A percentile compares a stretch with the other conserved stretches of the same genome.
Conservation (phyloP, 345 rosid genomes). For the Eucalyptus victrix region DNA sequence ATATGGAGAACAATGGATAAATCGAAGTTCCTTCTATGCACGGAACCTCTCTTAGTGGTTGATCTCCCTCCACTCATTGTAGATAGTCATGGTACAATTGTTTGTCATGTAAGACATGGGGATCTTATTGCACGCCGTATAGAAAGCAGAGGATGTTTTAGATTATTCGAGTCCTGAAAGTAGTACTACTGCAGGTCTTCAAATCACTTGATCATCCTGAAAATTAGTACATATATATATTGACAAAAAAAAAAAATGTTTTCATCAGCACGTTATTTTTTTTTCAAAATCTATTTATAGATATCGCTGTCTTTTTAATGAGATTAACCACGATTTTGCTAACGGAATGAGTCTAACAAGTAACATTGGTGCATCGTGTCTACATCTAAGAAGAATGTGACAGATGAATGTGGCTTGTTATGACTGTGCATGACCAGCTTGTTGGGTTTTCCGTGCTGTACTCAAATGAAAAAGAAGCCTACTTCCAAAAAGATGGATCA, state of each 20-base stretch:
- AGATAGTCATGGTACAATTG: not conserved
- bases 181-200: not conserved
- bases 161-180: not conserved
- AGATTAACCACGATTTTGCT: not conserved
- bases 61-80: not conserved
- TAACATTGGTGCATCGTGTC: not conserved
- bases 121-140: not conserved
- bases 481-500: too few species aligned
- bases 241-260: too few species aligned
- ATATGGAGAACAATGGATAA: not conserved
- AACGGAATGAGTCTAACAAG: not conserved
- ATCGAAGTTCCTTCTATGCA: not conserved
- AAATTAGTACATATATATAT: not conserved
- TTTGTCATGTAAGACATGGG: not conserved
- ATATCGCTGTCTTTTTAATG: not conserved
- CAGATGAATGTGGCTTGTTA: not conserved
- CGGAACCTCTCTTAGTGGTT: not conserved
- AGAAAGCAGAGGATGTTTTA: not conserved
- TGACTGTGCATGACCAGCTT: not conserved
- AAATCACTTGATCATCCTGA: not conserved
- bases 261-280: not conserved
- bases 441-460: too few species aligned
- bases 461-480: too few species aligned
- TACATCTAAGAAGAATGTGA: not conserved
- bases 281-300: not conserved